phyloP scores from a whole-genome alignment of 768 basidiomycete species.

The Tulasnella calospora region DNA sequence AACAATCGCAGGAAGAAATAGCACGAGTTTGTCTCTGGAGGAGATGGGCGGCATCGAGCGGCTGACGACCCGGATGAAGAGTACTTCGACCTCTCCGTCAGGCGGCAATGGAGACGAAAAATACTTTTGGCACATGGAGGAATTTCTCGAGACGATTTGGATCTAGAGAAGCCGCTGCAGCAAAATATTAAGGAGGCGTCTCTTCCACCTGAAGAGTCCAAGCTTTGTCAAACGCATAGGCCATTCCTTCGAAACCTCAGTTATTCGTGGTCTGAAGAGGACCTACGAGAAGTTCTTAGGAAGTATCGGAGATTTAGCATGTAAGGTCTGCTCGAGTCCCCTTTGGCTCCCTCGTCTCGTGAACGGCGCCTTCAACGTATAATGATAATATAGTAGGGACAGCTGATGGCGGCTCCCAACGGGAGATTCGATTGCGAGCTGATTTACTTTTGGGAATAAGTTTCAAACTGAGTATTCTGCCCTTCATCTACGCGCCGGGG shows the following conservation, averaged over 20 bases:
- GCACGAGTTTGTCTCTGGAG: conserved; percentile 30
- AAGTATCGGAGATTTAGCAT: conserved; percentile 73
- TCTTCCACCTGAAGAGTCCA: not conserved
- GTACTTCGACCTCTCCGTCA: conserved; percentile 46
- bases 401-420: too few species aligned
- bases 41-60: conserved; percentile 66
- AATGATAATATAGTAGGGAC: too few species aligned
- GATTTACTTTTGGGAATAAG: too few species aligned
- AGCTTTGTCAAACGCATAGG: conserved; percentile 39
- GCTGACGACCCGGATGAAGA: conserved; percentile 60
- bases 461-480: too few species aligned
- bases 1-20: too few species aligned
- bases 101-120: conserved; percentile 47
- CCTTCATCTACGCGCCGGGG: too few species aligned
- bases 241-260: conserved; percentile 94
- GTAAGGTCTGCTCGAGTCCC: too few species aligned
- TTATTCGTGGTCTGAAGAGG: conserved; percentile 71
- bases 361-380: too few species aligned
- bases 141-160: not conserved
- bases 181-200: not conserved
- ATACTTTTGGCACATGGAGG: conserved; percentile 22
- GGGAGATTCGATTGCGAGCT: too few species aligned
- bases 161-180: not conserved
- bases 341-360: too few species aligned
- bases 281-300: conserved; percentile 59